Base-by-base conservation (phyloP, 345 rosid genomes). In the Citrus medica region DNA sequence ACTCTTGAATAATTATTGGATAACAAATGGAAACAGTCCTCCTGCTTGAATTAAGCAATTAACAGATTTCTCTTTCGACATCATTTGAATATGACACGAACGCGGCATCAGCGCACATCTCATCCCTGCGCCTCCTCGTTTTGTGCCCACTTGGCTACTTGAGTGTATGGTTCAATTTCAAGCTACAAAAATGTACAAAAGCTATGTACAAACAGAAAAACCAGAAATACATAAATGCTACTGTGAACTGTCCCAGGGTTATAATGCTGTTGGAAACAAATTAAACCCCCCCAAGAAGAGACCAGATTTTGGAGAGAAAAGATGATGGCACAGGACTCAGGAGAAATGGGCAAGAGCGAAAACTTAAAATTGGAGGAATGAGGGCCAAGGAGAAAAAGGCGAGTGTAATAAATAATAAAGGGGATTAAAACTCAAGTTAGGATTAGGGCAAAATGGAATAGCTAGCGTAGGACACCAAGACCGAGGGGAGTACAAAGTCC, bases 331-430 rank as follows among this genome's bases (percentile, higher is more conserved):
- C 55, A 2, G 56, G 32, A 0, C 14, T 25, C 2, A 6, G n/a
- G 10, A 66, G 37, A 7, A 28, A 5, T 9, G 62, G 27, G 25
- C 65, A 32, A 63, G 27, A 55, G 35, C 16, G 19, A 7, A 53
- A 61, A 30, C 40, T 32, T 35, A n/a, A 19, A 24, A 9, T 46
- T 13, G 25, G 48, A 75, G 74, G 58, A 61, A 38, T 64, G 75
- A 63, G 38, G 38, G 65, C 48, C 82, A 81, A 64, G 40, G 7
- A 67, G 79, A 84, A 81, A 63, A 79, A 2, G 83, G 87, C 81
- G 69, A 79, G 37, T 33, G 67, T 14, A 58, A 38, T 73, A 68
- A 83, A 30, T 73, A 68, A 83, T 17, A 42, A 32, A 9, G 68
- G 68, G 79, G 72, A 74, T 37, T 32, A 21, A 69, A 24, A 60